Conservation (phyloP, 768 basidiomycete species). For the Mycena rosella region DNA sequence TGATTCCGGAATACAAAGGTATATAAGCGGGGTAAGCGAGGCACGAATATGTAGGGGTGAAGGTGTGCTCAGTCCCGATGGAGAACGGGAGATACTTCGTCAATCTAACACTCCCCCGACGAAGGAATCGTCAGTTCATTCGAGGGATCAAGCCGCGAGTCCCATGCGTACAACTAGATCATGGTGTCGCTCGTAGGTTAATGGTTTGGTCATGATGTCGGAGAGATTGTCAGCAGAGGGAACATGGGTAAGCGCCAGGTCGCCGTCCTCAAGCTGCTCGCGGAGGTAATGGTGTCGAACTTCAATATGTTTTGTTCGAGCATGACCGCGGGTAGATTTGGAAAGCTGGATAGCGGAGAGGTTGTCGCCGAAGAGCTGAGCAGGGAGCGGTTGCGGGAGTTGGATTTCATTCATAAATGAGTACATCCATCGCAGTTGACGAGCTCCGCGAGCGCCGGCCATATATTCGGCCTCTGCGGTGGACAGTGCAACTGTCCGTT, state of each 20-base stretch:
- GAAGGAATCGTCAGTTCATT: no score
- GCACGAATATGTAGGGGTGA: no score
- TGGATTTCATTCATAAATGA: not conserved
- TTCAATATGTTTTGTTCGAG: not conserved
- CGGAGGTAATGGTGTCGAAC: conserved; percentile 1
- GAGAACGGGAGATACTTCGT: no score
- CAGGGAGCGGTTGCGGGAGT: not conserved
- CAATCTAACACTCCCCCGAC: no score
- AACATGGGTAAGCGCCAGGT: not conserved
- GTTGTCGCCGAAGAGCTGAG: not conserved
- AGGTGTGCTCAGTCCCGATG: no score
- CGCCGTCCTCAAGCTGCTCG: not conserved
- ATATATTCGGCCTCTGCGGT: conserved; percentile 7
- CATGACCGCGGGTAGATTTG: not conserved
- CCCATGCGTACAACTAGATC: not conserved
- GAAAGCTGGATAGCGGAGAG: not conserved
- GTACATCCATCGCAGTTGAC: not conserved
- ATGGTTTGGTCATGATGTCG: conserved; percentile 5
- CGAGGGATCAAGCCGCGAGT: not conserved
- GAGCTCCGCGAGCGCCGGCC: not conserved
- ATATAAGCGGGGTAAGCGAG: no score
- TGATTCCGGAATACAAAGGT: no score
- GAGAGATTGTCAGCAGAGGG: not conserved
- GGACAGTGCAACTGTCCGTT: not conserved
- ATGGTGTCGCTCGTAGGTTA: not conserved